Conservation (phyloP, 2,329 filamentous ascomycete genomes). For the Emergomyces orientalis region DNA sequence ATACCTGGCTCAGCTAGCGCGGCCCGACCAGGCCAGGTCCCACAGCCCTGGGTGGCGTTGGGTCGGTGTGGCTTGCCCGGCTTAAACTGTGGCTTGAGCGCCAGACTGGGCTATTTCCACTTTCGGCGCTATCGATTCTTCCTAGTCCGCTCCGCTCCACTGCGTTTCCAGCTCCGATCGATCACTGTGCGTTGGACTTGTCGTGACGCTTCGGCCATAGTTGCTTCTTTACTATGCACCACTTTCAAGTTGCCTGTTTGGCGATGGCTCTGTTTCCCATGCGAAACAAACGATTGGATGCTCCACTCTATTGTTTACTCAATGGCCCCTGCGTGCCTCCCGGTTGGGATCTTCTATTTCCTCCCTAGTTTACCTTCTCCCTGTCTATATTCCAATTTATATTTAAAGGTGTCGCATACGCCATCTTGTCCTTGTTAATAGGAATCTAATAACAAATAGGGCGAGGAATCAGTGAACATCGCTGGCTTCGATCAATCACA, state of each 20-base stretch:
- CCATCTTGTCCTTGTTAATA: constrained; percentile 6
- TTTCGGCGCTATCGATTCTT: constrained; percentile 5
- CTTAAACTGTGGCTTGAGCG: constrained; percentile 6
- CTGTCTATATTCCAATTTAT: constrained; percentile 1
- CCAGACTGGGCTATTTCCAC: background rate
- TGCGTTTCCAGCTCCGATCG: constrained; percentile 4
- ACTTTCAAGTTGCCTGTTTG: background rate
- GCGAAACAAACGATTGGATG: background rate
- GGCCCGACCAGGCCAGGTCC: background rate
- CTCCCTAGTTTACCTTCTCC: background rate
- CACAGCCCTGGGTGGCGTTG: constrained; percentile 13
- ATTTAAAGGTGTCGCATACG: constrained; percentile 7
- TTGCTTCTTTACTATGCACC: constrained; percentile 1
- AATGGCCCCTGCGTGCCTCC: background rate
- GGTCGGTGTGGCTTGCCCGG: constrained; percentile 11
- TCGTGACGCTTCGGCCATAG: background rate
- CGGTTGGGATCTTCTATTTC: background rate
- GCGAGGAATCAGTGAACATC: constrained; percentile 2
- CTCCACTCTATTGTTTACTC: background rate
- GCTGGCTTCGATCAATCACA: constrained; percentile 11
- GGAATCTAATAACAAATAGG: background rate
- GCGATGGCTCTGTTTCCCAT: background rate
- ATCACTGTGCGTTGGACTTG: background rate
- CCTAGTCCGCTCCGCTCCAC: background rate
- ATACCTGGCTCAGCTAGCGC: constrained; percentile 6